Conservation (phyloP, 768 basidiomycete genomes). For the Tephrocybe sp. region DNA sequence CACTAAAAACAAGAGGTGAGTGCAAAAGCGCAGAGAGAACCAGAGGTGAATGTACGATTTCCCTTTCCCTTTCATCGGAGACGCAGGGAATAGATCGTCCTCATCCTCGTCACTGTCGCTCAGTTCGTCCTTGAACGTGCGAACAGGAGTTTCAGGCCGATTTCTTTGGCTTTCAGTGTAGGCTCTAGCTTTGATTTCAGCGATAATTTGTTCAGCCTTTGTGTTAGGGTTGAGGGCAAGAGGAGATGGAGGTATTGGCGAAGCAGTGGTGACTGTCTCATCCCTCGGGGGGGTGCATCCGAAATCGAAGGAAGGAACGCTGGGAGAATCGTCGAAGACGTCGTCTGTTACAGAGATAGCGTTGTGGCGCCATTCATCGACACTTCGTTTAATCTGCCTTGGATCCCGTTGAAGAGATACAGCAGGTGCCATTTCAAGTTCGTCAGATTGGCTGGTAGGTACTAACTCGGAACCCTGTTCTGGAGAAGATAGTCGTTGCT, state of each 20-base stretch:
- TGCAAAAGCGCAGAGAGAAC: not conserved
- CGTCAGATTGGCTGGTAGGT: conserved; percentile 69
- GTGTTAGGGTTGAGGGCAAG: conserved; percentile 33
- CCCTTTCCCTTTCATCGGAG: conserved; percentile 15
- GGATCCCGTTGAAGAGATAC: conserved; percentile 22
- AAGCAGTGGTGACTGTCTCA: conserved; percentile 15
- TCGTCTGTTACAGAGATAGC: conserved; percentile 21
- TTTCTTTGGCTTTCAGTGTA: conserved; percentile 45
- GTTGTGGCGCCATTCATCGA: conserved; percentile 44
- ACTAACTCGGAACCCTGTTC: conserved; percentile 35
- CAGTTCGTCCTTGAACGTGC: conserved; percentile 42
- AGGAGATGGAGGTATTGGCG: conserved; percentile 29
- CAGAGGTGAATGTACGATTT: conserved; percentile 9
- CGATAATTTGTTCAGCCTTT: conserved; percentile 61
- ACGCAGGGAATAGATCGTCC: conserved; percentile 25
- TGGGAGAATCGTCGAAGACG: not conserved
- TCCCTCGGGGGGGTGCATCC: conserved; percentile 21
- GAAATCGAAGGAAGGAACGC: conserved; percentile 11
- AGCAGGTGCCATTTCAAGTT: conserved; percentile 49
- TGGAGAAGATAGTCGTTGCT: conserved; percentile 35
- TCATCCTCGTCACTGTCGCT: conserved; percentile 55
- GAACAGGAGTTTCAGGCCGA: conserved; percentile 36
- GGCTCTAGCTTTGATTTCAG: conserved; percentile 63
- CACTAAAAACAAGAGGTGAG: not conserved
- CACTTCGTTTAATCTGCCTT: conserved; percentile 30